Conservation (phyloP, 345 rosid genomes). For the Atalantia buxifolia region DNA sequence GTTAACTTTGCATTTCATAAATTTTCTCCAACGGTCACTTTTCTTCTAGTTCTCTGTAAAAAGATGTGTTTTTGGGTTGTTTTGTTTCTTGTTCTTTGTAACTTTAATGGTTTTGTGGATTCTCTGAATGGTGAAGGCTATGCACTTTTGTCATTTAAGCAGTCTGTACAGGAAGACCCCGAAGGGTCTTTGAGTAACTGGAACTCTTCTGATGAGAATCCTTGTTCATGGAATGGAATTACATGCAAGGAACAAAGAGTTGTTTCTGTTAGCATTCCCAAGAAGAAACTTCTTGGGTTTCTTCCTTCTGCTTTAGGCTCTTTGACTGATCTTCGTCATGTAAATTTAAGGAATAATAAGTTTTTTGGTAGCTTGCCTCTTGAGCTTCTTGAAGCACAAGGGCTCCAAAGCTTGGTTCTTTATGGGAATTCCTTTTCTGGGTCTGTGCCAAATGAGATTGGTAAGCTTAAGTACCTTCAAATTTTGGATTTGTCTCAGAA, state of each 20-base stretch:
- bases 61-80: conserved; percentile 36
- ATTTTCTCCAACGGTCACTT: conserved; percentile 26
- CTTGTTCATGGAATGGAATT: conserved; percentile 93
- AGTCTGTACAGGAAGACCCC: conserved; percentile 66
- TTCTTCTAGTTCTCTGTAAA: neutral
- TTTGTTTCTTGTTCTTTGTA: conserved; percentile 33
- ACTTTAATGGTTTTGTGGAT: conserved; percentile 21
- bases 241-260: conserved; percentile 81
- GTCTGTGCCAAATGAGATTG: conserved; percentile 62
- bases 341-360: conserved; percentile 78
- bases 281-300: conserved; percentile 70
- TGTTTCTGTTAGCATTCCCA: conserved; percentile 81
- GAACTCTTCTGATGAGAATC: conserved; percentile 70
- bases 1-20: neutral
- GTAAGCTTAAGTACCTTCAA: conserved; percentile 71
- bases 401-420: conserved; percentile 88
- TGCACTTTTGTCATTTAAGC: conserved; percentile 75
- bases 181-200: conserved; percentile 72
- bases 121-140: conserved; percentile 61
- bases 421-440: conserved; percentile 88
- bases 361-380: conserved; percentile 62
- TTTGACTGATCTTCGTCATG: conserved; percentile 77
- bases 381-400: conserved; percentile 70
- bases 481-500: conserved; percentile 83
- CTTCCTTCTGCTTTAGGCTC: conserved; percentile 79